Conservation (phyloP, 208 protist species). For the Leishmania lainsoni region DNA sequence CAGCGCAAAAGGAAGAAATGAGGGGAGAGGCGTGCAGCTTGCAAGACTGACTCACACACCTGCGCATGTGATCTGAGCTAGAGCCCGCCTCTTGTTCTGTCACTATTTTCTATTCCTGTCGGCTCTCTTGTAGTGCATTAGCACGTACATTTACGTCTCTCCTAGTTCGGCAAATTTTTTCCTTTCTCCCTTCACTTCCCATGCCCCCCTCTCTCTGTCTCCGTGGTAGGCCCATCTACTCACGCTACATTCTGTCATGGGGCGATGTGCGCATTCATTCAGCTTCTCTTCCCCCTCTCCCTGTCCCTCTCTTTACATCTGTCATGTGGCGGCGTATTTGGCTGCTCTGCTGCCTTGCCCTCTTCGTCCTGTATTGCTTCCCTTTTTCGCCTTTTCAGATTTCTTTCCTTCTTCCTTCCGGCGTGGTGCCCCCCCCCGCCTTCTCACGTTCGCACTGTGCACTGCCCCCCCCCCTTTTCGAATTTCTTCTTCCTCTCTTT, state of each 20-base stretch:
- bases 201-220: not conserved
- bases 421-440: not conserved
- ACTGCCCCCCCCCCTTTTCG: not conserved
- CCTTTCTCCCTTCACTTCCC: not conserved
- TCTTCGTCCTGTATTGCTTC: not conserved
- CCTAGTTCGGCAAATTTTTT: not conserved
- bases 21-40: not conserved
- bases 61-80: not conserved
- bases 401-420: slow-evolving; percentile 1
- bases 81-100: not conserved
- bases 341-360: not conserved
- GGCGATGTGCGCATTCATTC: not conserved
- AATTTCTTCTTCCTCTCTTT: not conserved
- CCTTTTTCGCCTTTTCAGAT: not conserved
- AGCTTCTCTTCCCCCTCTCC: not conserved
- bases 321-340: not conserved
- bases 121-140: not conserved
- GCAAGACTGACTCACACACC: no score
- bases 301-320: slow-evolving; percentile 2
- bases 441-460: not conserved
- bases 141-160: not conserved
- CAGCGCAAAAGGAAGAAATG: not conserved
- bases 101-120: not conserved
- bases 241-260: not conserved
- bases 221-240: not conserved